Evolutionary conservation across 2,329 filamentous ascomycete species (phyloP).

Genomic region (Fusarium xylarioides): DNA sequence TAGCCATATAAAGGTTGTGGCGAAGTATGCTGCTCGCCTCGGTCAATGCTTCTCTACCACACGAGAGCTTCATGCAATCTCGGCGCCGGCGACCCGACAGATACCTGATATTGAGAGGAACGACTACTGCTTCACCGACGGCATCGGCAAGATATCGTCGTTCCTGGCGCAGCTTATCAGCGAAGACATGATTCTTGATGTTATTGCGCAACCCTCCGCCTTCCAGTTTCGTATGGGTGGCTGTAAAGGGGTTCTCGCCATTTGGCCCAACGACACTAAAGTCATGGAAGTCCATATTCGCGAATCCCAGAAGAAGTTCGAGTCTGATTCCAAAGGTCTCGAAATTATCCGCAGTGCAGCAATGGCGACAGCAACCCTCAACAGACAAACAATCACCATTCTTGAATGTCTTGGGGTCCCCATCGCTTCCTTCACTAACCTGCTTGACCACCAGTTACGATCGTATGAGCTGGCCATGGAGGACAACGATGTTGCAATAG

Average conservation of each 20-base stretch:
- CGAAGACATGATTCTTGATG: slow-evolving; percentile 71
- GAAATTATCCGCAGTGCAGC: slow-evolving; percentile 87
- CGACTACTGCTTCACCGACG: slow-evolving; percentile 83
- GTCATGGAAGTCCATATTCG: slow-evolving; percentile 79
- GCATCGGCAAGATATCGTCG: slow-evolving; percentile 89
- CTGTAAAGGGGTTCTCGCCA: slow-evolving; percentile 86
- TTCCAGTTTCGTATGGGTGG: slow-evolving; percentile 94
- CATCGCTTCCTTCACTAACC: slow-evolving; percentile 70
- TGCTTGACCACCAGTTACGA: slow-evolving; percentile 73
- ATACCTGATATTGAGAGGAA: slow-evolving; percentile 78
- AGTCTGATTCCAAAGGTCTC: slow-evolving; percentile 72
- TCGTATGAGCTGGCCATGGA: slow-evolving; percentile 76
- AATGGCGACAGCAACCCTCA: slow-evolving; percentile 81
- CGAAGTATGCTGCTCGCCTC: slow-evolving; percentile 87
- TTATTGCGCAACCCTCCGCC: slow-evolving; percentile 73
- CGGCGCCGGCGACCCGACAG: slow-evolving; percentile 64
- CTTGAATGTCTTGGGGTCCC: slow-evolving; percentile 79
- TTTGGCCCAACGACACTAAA: slow-evolving; percentile 74
- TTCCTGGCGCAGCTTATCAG: slow-evolving; percentile 79
- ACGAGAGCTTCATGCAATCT: slow-evolving; percentile 72
- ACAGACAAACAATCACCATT: slow-evolving; percentile 90
- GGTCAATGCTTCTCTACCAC: slow-evolving; percentile 98
- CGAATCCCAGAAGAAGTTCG: slow-evolving; percentile 88
- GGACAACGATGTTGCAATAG: slow-evolving; percentile 69
- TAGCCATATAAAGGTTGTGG: slow-evolving; percentile 80